Evolutionary conservation across 768 basidiomycete genomes (phyloP), one percentile per base, ranked within the genome.

Genomic region (Auricularia sp.): DNA sequence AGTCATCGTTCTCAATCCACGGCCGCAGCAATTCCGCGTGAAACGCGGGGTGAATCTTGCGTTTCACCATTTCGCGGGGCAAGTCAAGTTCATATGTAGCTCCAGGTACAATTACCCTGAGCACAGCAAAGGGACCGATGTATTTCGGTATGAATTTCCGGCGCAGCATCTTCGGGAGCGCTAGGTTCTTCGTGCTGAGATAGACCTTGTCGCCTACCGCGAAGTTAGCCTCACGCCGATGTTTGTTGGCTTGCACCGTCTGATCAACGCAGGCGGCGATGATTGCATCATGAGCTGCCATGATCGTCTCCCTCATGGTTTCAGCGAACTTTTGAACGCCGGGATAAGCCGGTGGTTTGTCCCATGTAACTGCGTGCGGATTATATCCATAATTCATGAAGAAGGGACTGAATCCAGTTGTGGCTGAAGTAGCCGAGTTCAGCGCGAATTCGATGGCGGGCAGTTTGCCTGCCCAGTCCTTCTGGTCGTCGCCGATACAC

Each of bases 361-460:
- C 13, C 76, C 76, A 77, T 16, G 75, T 70, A 69, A 78, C 70
- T 0, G 75, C 61, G 2, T 67, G 66, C 0, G 76, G 77, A 68
- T 72, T 68, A 3, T 69, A 64, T 1, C 78, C 76, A 21, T 65
- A 67, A 54, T 76, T 76, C 8, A 77, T 66, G 64, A 74, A 74
- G 68, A 79, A 80, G 0, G 77, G 79, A 3, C 74, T 61, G 63
- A 70, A 76, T 6, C 76, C 75, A 0, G 77, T 79, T 0, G 71
- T 71, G 8, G 74, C 72, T 0, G 77, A 76, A 0, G 70, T 45
- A 1, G 77, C 75, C 1, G 58, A 64, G 62, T 79, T 80, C 16
- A 79, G 70, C 0, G 78, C 76, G 69, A 78, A 78, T 65, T 79
- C 76, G 34, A 77, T 75, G 7, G 64, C 71, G 3, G 75, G 72